Evolutionary conservation across 805 yeast genomes (phyloP).

Genomic region (Kregervanrija fluxuum): DNA sequence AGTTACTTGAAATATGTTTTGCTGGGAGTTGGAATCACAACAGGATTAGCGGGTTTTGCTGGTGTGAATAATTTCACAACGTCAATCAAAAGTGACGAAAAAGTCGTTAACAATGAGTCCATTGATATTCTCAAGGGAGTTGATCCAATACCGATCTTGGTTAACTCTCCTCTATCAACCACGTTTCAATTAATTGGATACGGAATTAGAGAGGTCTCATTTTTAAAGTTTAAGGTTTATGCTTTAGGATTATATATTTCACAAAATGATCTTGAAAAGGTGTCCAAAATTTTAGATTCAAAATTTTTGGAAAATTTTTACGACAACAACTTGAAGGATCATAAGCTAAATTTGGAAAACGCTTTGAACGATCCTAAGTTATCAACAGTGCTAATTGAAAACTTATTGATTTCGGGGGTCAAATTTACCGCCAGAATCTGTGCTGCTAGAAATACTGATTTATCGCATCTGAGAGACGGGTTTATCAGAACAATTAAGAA

Average conservation of each 20-base stretch:
- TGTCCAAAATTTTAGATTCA: constrained; percentile 37
- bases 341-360: constrained; percentile 31
- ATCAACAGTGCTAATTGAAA: constrained; percentile 47
- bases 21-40: no score
- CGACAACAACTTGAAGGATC: constrained; percentile 21
- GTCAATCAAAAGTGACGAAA: constrained; percentile 8
- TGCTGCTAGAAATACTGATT: constrained; percentile 88
- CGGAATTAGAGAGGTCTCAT: constrained; percentile 81
- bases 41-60: neutral
- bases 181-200: constrained; percentile 59
- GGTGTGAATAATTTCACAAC: neutral
- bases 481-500: constrained; percentile 73
- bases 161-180: constrained; percentile 11
- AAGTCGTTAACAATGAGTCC: constrained; percentile 3
- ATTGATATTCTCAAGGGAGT: constrained; percentile 23
- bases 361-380: constrained; percentile 45
- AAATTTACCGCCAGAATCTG: constrained; percentile 67
- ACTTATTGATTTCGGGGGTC: constrained; percentile 51
- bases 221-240: constrained; percentile 75
- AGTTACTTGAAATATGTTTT: no score
- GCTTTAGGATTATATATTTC: constrained; percentile 80
- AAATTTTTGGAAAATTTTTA: constrained; percentile 30
- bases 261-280: constrained; percentile 40
- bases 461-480: constrained; percentile 84
- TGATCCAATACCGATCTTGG: constrained; percentile 21